Base-by-base conservation (phyloP, 2,329 filamentous ascomycete genomes). In the Periconia macrospinosa region DNA sequence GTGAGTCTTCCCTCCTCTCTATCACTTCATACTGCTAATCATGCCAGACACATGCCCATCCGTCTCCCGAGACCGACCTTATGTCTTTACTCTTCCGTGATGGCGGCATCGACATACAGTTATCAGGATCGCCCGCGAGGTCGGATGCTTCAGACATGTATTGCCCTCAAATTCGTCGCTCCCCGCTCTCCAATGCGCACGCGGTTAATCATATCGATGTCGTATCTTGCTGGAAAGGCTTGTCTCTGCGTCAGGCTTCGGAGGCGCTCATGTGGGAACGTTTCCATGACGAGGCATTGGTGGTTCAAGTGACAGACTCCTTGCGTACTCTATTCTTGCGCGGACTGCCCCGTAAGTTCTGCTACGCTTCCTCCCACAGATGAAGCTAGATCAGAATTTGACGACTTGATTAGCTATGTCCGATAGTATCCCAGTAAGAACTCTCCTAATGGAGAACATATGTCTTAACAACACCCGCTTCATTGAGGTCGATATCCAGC, bases 181-280 rank as follows among this genome's bases (percentile, higher is more conserved):
- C 65, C 5, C 42, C 42, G 1, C 52, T 54, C 18, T 33, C 14
- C 10, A 23, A 15, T 6, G 27, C 9, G 13, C 13, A 13, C 13
- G 50, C 50, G 5, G 50, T 68, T 45, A 65, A 59, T 27, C 67
- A 73, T 51, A 61, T 74, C 23, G 73, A 75, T 48, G 55, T 69
- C 6, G 55, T 70, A 2, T 65, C 68, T 7, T 72, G 65, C 43
- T 76, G 74, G 74, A 75, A 69, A 52, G 61, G 64, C 6, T 46
- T 75, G 3, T 66, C 65, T 3, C 48, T 55, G 13, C 18, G 54
- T 6, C 68, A 70, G 48, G 67, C 68, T 27, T 19, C 48, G 10
- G 73, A 75, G 50, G 52, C 75, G 41, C 30, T 47, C 2, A 56
- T 62, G 30, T 75, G 71, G 73, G 68, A 75, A 40, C 54, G 54